Evolutionary conservation across 108 stramenopile species (phyloP).

Genomic region (Pseudonitzschia multistriata): DNA sequence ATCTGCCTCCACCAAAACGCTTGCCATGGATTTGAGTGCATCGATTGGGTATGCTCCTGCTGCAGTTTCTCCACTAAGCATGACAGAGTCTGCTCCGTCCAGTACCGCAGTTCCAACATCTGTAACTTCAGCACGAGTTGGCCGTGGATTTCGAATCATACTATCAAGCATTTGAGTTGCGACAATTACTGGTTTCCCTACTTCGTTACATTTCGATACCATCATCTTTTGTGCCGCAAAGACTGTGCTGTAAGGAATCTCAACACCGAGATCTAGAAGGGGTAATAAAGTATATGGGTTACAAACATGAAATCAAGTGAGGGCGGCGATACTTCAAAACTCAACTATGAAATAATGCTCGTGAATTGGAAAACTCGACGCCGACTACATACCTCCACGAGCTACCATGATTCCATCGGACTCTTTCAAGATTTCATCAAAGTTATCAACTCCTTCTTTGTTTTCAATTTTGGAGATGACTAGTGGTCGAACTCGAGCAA

Average conservation of each 20-base stretch:
- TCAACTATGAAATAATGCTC: too few species aligned
- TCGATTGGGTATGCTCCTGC: conserved; percentile 70
- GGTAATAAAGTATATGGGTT: not conserved
- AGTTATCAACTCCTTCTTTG: conserved; percentile 83
- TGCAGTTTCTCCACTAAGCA: conserved; percentile 74
- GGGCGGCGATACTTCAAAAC: not conserved
- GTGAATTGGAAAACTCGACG: not conserved
- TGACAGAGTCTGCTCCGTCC: conserved; percentile 76
- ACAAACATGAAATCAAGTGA: not conserved
- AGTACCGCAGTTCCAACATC: conserved; percentile 80
- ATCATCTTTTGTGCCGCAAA: conserved; percentile 92
- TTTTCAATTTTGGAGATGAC: conserved; percentile 92
- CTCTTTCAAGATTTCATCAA: conserved; percentile 75
- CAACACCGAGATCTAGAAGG: conserved; percentile 60
- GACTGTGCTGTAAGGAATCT: conserved; percentile 81
- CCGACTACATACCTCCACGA: conserved; percentile 50
- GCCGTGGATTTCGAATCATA: conserved; percentile 88
- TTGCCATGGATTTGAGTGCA: conserved; percentile 54
- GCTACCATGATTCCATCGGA: conserved; percentile 91
- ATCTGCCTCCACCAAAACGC: conserved; percentile 60
- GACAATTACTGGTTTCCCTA: conserved; percentile 82
- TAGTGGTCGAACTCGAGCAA: conserved; percentile 49
- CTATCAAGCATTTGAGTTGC: conserved; percentile 92
- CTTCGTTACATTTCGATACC: conserved; percentile 69
- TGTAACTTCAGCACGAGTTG: conserved; percentile 91